A percentile compares a stretch with the other conserved stretches of the same genome.
Evolutionary conservation across 2,329 filamentous ascomycete genomes (phyloP).

Genomic region (Nannizziopsis barbatae): DNA sequence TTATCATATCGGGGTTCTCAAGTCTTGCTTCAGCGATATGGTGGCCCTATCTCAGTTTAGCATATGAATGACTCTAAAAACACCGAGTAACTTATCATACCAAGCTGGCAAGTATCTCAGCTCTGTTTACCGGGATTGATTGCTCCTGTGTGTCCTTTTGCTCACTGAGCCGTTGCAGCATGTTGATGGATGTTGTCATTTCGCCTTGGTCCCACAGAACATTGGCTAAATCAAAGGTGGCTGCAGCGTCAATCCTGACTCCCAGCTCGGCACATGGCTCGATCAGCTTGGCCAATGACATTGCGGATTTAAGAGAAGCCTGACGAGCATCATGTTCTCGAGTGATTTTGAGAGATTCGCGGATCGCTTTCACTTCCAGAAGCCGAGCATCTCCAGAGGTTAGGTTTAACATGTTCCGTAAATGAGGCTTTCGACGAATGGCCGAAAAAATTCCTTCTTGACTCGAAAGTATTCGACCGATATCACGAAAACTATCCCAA

Average conservation of each 20-base stretch:
- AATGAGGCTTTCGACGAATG: constrained; percentile 56
- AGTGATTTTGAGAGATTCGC: constrained; percentile 63
- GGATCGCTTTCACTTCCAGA: constrained; percentile 64
- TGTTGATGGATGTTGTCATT: constrained; percentile 73
- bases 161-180: constrained; percentile 64
- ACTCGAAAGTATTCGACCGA: constrained; percentile 69
- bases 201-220: constrained; percentile 93
- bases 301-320: constrained; percentile 75
- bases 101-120: constrained; percentile 75
- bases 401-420: constrained; percentile 52
- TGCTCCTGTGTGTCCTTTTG: constrained; percentile 55
- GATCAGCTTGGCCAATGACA: constrained; percentile 70
- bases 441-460: constrained; percentile 73
- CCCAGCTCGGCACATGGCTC: constrained; percentile 57
- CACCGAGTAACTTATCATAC: constrained; percentile 29
- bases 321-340: constrained; percentile 72
- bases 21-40: constrained; percentile 81
- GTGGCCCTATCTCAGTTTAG: constrained; percentile 48
- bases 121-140: constrained; percentile 57
- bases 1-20: constrained; percentile 82
- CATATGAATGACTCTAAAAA: constrained; percentile 17
- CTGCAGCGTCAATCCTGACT: constrained; percentile 62
- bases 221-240: constrained; percentile 72
- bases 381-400: constrained; percentile 54
- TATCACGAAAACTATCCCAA: constrained; percentile 43